These are phyloP conservation scores for Solanum chacoense DNA, from an alignment of 305 asterid species.

Conservation along the genomic window DNA sequence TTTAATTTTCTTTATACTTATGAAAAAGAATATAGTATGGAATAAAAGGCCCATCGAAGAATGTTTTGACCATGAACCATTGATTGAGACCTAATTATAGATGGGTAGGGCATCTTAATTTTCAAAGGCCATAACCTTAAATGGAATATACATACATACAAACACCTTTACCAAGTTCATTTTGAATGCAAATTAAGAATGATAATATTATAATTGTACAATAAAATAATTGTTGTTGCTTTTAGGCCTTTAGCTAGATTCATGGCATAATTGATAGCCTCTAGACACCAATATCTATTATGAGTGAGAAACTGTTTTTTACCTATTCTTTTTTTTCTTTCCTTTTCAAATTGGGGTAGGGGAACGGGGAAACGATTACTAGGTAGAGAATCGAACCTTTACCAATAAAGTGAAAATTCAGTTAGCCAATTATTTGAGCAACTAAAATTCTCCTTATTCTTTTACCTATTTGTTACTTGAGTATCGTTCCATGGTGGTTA, in stretches of 20 bases:
- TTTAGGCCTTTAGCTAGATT: constrained; percentile 1
- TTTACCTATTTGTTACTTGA: not conserved
- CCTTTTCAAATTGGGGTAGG: not conserved
- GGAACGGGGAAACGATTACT: not conserved
- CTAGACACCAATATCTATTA: not conserved
- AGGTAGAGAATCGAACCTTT: not conserved
- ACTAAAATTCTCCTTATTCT: not conserved
- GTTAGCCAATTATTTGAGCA: not conserved
- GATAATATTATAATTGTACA: not conserved
- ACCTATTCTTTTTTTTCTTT: not conserved
- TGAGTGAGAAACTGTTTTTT: not conserved
- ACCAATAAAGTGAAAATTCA: not conserved
- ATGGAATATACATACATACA: not conserved
- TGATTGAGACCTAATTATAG: not conserved
- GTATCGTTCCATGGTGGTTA: not conserved
- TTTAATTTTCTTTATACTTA: not conserved
- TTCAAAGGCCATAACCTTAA: not conserved
- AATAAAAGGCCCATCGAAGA: not conserved
- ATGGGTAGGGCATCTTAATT: not conserved
- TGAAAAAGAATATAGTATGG: not conserved
- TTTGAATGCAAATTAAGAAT: not conserved
- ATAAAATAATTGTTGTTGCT: not conserved
- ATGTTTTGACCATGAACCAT: not conserved
- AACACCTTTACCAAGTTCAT: not conserved
- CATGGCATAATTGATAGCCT: not conserved